Percentiles rank a stretch among this genome's conserved stretches.
Evolutionary conservation across 139 green algal species (phyloP).

Genomic region (Volvox africanus): DNA sequence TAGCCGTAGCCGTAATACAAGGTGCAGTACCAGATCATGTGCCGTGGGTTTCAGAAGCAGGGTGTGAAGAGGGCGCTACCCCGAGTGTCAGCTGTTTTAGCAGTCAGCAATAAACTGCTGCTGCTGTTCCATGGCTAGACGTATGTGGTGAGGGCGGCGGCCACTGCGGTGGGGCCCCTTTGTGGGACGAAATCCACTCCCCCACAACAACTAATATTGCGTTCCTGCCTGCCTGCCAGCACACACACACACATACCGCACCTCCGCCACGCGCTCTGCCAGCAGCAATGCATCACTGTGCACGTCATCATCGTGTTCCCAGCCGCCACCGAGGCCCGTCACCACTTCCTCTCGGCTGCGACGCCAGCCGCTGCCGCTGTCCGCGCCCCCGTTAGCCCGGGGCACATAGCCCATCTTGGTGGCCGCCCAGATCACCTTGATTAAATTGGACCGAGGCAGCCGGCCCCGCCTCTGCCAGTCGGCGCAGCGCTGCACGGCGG

Average conservation of each 20-base stretch:
- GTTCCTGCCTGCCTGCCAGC: too few species aligned
- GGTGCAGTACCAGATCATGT: too few species aligned
- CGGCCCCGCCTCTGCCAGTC: background rate
- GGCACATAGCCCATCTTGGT: background rate
- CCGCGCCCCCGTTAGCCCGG: background rate
- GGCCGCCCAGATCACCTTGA: conserved; percentile 25
- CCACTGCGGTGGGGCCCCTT: too few species aligned
- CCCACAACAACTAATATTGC: too few species aligned
- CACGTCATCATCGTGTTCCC: background rate
- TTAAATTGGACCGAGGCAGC: background rate
- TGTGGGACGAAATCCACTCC: too few species aligned
- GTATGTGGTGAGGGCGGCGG: too few species aligned
- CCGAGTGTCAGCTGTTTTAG: too few species aligned
- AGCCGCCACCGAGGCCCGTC: background rate
- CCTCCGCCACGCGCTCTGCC: conserved; percentile 1
- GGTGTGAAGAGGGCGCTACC: too few species aligned
- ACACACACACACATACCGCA: background rate
- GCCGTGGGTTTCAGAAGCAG: too few species aligned
- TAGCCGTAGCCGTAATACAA: too few species aligned
- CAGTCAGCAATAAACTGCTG: too few species aligned
- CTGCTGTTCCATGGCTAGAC: too few species aligned
- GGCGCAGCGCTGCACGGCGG: background rate
- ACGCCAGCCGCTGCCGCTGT: background rate
- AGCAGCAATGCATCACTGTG: background rate
- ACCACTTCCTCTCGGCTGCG: background rate